Evolutionary conservation across 805 yeast species (phyloP), one percentile per base, ranked within the genome.

Genomic region (Huiozyma naganishii): DNA sequence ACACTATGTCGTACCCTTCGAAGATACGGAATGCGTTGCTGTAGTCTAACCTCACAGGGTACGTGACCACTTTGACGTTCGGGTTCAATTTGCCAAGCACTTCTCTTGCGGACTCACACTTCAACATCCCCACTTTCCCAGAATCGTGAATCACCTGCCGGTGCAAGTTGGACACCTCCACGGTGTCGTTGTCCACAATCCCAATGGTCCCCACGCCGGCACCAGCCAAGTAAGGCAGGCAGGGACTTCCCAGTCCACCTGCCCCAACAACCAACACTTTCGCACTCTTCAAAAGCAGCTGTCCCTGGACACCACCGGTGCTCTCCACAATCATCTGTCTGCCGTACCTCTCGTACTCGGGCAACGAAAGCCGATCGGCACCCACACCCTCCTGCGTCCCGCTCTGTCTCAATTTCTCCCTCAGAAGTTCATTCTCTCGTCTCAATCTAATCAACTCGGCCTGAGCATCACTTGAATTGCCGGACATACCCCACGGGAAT

Each of bases 181-280:
- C 97, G 0, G 61, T 58, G 61, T 92, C 99, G 54, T 79, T 76
- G 63, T 92, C 99, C 1, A 88, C 81, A 11, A 92, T 83, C 3
- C 96, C 96, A 23, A 92, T 69, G 2, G 65, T 61, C 1, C 95
- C 97, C 4, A 90, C 67, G 5, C 99, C 98, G 0, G 95, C 83
- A 0, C 94, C 96, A 0, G 80, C 79, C 2, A 92, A 64, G 57
- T 92, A 92, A 37, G 84, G 70, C 40, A 90, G 61, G 0, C 94
- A 94, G 0, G 98, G 97, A 52, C 94, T 82, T 0, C 98, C 97
- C 6, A 92, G 69, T 0, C 99, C 99, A 8, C 98, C 99, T 0
- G 97, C 97, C 1, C 99, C 98, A 6, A 92, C 72, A 0, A 92
- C 89, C 27, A 90, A 62, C 0, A 89, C 74, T 41, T 68, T 74